Evolutionary conservation across 306 rosid genomes (phyloP), one percentile per base, ranked within the genome.

Genomic region (Urtica urens): DNA sequence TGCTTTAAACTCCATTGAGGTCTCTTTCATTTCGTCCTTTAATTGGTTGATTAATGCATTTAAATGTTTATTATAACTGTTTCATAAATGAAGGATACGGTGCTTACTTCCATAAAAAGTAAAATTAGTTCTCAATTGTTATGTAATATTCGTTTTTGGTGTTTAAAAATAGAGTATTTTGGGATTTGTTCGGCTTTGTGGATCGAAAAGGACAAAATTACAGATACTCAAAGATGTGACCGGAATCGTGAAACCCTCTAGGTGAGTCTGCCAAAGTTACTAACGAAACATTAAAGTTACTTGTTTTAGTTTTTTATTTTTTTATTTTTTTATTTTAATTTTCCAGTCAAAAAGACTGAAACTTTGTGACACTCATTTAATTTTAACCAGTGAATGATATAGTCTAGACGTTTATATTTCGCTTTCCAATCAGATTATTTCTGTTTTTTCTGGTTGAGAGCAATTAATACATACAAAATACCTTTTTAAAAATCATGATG

Each of bases 161-260:
- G 7, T 41, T 47, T 44, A n/a, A 5, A 34, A 20, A 12, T 15
- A 73, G 75, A 40, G 75, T 42, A 38, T 64, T 60, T 68, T 84
- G 57, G 93, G 79, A 52, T 51, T 70, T 62, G 43, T 79, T 4
- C 56, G 67, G 57, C 50, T 84, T 59, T 27, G 65, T 41, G 78
- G 87, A 16, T 63, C 90, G n/a, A 81, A 81, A 64, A 79, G 68
- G 66, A 74, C 65, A 63, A 67, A 50, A 18, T 67, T 81, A 49
- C 70, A 79, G 60, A 87, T 87, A 29, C 81, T 83, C 25, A 63
- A 72, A 48, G 76, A 81, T 49, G 59, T 75, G 1, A 78, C 74
- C 49, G 96, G 96, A 69, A 63, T 75, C 2, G 42, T 87, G 55
- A 87, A 71, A 58, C 96, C 96, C 43, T 59, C 81, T 0, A 73